These are phyloP conservation scores for Phytophthora aleatoria DNA, from an alignment of 352 stramenopile species.

Conservation along the genomic window DNA sequence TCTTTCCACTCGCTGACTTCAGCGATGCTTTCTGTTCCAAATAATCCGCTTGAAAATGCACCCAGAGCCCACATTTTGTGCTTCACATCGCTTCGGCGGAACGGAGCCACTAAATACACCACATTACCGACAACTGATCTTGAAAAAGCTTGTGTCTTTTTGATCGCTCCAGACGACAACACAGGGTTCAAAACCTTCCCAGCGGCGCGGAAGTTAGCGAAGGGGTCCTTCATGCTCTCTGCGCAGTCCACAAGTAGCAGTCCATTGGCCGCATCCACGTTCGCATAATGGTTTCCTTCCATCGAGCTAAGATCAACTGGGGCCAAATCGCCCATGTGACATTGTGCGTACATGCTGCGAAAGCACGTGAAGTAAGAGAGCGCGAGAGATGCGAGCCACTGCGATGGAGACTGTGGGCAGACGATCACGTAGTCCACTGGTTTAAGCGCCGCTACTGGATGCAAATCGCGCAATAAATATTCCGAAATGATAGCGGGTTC, in stretches of 20 bases:
- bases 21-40: slow-evolving; percentile 36
- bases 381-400: slow-evolving; percentile 73
- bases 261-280: slow-evolving; percentile 56
- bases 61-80: slow-evolving; percentile 77
- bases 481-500: slow-evolving; percentile 66
- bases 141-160: slow-evolving; percentile 69
- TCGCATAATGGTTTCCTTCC: slow-evolving; percentile 42
- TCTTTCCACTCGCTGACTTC: slow-evolving; percentile 41
- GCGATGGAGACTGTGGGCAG: slow-evolving; percentile 66
- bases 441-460: slow-evolving; percentile 66
- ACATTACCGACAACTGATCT: slow-evolving; percentile 67
- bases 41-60: slow-evolving; percentile 65
- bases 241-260: slow-evolving; percentile 67
- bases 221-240: slow-evolving; percentile 53
- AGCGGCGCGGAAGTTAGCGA: slow-evolving; percentile 65
- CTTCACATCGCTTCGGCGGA: slow-evolving; percentile 65
- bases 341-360: slow-evolving; percentile 69
- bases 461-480: slow-evolving; percentile 76
- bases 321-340: slow-evolving; percentile 68
- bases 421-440: slow-evolving; percentile 77
- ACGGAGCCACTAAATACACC: slow-evolving; percentile 72
- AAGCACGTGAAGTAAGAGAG: slow-evolving; percentile 79
- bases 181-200: slow-evolving; percentile 61
- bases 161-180: slow-evolving; percentile 48
- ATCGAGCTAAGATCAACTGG: slow-evolving; percentile 54